Base-by-base conservation (phyloP, 306 rosid genomes). In the Cicer bijugum region DNA sequence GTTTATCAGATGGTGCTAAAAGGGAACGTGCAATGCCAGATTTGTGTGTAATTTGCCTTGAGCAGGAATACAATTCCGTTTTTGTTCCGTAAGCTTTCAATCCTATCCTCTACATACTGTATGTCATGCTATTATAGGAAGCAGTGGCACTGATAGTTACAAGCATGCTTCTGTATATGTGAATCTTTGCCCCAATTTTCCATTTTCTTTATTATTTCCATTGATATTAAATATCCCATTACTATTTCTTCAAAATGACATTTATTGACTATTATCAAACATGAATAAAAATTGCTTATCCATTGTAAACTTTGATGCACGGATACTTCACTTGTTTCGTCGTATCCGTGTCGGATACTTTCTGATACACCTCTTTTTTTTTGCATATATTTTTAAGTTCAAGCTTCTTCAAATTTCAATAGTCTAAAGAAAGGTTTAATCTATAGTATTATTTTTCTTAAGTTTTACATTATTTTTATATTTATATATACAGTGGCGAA, bases 41-140 rank as follows among this genome's bases (percentile, higher is more conserved):
- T 75, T 81, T 94, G 78, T 94, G 99, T 77, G 99, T 94, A 46
- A 94, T 94, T 83, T 94, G 99, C 84, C 99, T 94, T 5, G 99
- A 91, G 86, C 91, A 84, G 76, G 95, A 89, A 33, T 94, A 94
- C 37, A 90, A 94, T 80, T 91, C 97, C 2, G 99, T 94, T 80
- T 91, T 94, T 85, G 99, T 94, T 78, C 96, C 95, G 99, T 94
- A 88, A 89, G 98, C 68, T 71, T 48, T 71, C 80, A 47, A 59
- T 76, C 81, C 65, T 40, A 15, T 59, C 63, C 35, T 64, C 59
- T 69, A 66, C 57, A 68, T 44, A 17, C 42, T 42, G 55, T 43
- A 76, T 37, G 66, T 35, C 62, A 51, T 6, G 11, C 71, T 47
- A 71, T 47, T 16, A 33, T 11, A 70, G 40, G 42, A 69, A 68